These are phyloP conservation scores for Hericium coralloides DNA, from an alignment of 768 basidiomycete genomes.

Conservation along the genomic window DNA sequence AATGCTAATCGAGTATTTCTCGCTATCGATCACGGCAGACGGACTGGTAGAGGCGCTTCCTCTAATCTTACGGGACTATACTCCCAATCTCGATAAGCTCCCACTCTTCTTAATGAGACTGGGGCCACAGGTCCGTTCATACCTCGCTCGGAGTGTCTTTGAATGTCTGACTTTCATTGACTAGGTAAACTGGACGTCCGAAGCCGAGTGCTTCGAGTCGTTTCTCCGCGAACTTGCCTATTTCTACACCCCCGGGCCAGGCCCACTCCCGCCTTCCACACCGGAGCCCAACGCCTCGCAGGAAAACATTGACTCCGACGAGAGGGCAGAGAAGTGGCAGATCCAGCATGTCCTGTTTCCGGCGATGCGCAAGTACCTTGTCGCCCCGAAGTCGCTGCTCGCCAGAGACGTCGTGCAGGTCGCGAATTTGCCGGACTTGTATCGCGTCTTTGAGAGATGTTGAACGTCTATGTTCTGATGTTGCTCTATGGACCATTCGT, in stretches of 20 bases:
- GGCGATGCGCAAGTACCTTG: slow-evolving; percentile 68
- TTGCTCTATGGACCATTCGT: background rate
- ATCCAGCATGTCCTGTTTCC: slow-evolving; percentile 90
- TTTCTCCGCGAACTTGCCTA: slow-evolving; percentile 86
- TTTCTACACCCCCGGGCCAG: slow-evolving; percentile 74
- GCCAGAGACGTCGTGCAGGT: slow-evolving; percentile 78
- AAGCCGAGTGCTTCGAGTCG: slow-evolving; percentile 76
- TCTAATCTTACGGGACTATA: slow-evolving; percentile 75
- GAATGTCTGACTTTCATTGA: background rate
- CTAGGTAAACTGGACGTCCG: slow-evolving; percentile 84
- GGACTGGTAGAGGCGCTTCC: slow-evolving; percentile 75
- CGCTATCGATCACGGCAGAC: slow-evolving; percentile 53
- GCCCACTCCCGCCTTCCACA: slow-evolving; percentile 19
- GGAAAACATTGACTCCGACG: background rate
- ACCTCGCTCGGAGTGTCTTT: background rate
- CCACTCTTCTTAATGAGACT: slow-evolving; percentile 87
- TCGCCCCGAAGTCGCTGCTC: slow-evolving; percentile 55
- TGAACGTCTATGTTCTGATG: slow-evolving; percentile 22
- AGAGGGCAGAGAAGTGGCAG: slow-evolving; percentile 62
- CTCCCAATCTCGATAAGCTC: slow-evolving; percentile 84
- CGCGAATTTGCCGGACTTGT: slow-evolving; percentile 85
- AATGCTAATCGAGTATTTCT: slow-evolving; percentile 93
- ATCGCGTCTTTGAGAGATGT: slow-evolving; percentile 92
- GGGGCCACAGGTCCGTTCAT: slow-evolving; percentile 66
- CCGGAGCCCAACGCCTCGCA: slow-evolving; percentile 1